phyloP scores from a whole-genome alignment of 495 filamentous ascomycete species.

The Neurospora discreta region DNA sequence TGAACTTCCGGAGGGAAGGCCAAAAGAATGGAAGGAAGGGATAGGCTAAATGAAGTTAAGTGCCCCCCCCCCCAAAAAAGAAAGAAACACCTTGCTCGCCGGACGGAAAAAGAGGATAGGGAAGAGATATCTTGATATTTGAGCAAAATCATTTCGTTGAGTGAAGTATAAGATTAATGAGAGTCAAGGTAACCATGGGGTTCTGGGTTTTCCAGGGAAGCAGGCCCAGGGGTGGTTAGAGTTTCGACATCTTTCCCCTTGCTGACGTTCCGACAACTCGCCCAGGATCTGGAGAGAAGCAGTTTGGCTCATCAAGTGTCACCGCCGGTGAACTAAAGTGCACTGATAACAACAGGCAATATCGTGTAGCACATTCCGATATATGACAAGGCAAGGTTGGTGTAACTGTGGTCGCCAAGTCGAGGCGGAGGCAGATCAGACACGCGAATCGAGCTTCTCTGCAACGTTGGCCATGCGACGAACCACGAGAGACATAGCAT shows the following conservation, averaged over 20 bases:
- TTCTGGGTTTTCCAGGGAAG: background rate
- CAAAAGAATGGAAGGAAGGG: background rate
- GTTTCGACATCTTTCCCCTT: background rate
- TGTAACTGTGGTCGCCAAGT: background rate
- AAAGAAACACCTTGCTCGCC: background rate
- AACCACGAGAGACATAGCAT: background rate
- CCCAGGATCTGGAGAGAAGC: background rate
- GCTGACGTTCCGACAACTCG: background rate
- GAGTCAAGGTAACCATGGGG: conserved; percentile 15
- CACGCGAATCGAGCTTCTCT: background rate
- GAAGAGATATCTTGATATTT: conserved; percentile 7
- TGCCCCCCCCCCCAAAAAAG: too few species aligned
- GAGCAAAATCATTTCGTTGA: background rate
- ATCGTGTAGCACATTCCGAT: background rate
- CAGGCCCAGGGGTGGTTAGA: background rate
- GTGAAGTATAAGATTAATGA: conserved; percentile 8
- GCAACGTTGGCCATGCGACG: background rate
- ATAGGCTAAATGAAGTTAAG: background rate
- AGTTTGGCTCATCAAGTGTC: background rate
- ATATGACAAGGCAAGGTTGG: background rate
- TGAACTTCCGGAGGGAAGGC: background rate
- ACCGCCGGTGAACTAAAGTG: background rate
- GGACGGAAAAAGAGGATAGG: background rate
- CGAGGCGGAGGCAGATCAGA: background rate
- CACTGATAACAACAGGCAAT: background rate